phyloP scores from a whole-genome alignment of 2,329 filamentous ascomycete species.

The Diaporthe capsici region DNA sequence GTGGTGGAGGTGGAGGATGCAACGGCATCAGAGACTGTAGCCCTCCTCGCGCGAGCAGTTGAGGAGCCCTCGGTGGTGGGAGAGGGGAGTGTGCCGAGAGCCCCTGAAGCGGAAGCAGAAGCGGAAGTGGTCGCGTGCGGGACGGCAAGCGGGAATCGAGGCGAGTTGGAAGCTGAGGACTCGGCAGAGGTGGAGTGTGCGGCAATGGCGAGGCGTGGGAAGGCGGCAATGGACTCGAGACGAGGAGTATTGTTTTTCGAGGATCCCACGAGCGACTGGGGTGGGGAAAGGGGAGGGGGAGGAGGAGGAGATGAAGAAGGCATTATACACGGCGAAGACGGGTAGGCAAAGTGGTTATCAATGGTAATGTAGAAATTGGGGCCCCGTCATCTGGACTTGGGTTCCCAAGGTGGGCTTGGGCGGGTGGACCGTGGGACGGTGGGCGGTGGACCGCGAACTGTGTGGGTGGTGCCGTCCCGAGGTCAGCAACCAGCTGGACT shows the following conservation, averaged over 20 bases:
- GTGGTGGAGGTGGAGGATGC: constrained; percentile 39
- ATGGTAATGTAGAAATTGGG: constrained; percentile 39
- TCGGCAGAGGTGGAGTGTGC: constrained; percentile 35
- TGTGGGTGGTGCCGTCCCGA: constrained; percentile 31
- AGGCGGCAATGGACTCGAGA: constrained; percentile 35
- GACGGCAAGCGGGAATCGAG: constrained; percentile 25
- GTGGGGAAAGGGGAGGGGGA: constrained; percentile 34
- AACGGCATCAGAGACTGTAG: constrained; percentile 40
- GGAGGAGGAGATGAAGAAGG: constrained; percentile 41
- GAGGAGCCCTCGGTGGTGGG: constrained; percentile 31
- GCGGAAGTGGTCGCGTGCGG: constrained; percentile 38
- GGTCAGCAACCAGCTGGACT: constrained; percentile 21
- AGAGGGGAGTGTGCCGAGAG: constrained; percentile 22
- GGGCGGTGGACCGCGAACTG: constrained; percentile 33
- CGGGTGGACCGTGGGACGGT: constrained; percentile 32
- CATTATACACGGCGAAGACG: constrained; percentile 38
- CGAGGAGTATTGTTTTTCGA: constrained; percentile 37
- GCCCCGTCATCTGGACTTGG: constrained; percentile 38
- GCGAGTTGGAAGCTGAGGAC: constrained; percentile 34
- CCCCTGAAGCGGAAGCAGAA: constrained; percentile 11
- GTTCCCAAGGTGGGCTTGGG: constrained; percentile 16
- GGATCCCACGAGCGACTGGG: constrained; percentile 18
- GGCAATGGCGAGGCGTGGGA: constrained; percentile 31
- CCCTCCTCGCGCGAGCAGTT: constrained; percentile 40
- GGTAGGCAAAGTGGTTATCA: constrained; percentile 38